phyloP scores from a whole-genome alignment of 352 stramenopile species.

The Pythium aristosporum region DNA sequence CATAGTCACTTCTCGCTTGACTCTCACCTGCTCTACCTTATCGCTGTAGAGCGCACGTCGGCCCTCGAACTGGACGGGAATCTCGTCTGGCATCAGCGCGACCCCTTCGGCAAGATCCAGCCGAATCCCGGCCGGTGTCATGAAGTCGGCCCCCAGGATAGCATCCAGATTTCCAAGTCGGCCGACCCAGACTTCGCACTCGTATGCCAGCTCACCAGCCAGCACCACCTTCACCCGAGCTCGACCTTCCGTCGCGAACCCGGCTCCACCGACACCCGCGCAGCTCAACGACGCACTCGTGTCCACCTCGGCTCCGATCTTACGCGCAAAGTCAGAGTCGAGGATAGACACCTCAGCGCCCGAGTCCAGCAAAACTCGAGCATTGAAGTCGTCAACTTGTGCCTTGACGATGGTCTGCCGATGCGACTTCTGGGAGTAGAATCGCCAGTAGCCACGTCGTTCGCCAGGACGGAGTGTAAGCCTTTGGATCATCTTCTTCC shows the following conservation, averaged over 20 bases:
- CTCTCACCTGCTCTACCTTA: slow-evolving; percentile 7
- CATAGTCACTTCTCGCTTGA: slow-evolving; percentile 10
- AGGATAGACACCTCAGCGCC: slow-evolving; percentile 25
- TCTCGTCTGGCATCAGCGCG: slow-evolving; percentile 12
- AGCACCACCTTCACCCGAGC: slow-evolving; percentile 20
- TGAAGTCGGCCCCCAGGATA: slow-evolving; percentile 21
- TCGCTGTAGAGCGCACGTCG: slow-evolving; percentile 14
- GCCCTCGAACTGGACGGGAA: slow-evolving; percentile 5
- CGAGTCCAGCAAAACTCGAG: slow-evolving; percentile 25
- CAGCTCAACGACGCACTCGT: not conserved
- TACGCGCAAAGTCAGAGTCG: slow-evolving; percentile 22
- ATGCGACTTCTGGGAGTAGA: slow-evolving; percentile 27
- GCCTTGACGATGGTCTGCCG: slow-evolving; percentile 24
- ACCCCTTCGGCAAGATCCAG: slow-evolving; percentile 20
- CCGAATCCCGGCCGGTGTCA: slow-evolving; percentile 17
- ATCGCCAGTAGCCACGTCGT: slow-evolving; percentile 26
- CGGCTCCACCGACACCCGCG: slow-evolving; percentile 5
- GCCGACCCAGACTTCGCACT: slow-evolving; percentile 15
- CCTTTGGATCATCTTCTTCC: slow-evolving; percentile 1
- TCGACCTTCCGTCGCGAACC: slow-evolving; percentile 5
- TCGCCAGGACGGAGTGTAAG: slow-evolving; percentile 25
- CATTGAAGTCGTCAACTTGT: slow-evolving; percentile 21
- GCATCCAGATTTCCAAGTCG: not conserved
- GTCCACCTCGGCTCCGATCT: slow-evolving; percentile 16
- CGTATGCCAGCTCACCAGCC: slow-evolving; percentile 13